These are phyloP conservation scores for Herpotrichia juniperi DNA, from an alignment of 2,329 filamentous ascomycete genomes.

Conservation along the genomic window DNA sequence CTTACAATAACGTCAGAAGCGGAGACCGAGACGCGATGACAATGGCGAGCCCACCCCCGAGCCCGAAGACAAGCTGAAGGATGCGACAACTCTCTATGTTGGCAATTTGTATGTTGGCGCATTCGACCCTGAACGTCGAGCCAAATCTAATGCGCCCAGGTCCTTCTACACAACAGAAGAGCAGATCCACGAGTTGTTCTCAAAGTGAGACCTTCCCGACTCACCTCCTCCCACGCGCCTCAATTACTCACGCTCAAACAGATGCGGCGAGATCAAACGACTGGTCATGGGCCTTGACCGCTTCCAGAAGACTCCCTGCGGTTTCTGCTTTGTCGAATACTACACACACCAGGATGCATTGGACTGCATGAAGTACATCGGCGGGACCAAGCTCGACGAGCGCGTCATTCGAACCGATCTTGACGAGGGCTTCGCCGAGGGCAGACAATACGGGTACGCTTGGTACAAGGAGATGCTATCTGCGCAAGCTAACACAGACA, in stretches of 20 bases:
- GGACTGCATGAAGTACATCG: constrained; percentile 98
- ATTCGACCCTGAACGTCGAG: constrained; percentile 3
- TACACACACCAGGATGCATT: constrained; percentile 97
- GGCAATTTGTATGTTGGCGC: constrained; percentile 76
- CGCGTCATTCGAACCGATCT: constrained; percentile 94
- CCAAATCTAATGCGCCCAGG: constrained; percentile 51
- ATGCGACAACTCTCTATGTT: constrained; percentile 95
- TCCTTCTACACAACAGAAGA: constrained; percentile 99
- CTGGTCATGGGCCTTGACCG: constrained; percentile 97
- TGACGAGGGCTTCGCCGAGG: constrained; percentile 94
- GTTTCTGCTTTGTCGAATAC: constrained; percentile 99
- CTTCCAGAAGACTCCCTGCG: constrained; percentile 96
- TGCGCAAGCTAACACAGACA: constrained; percentile 18
- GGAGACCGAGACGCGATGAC: constrained; percentile 69
- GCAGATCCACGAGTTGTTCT: constrained; percentile 96
- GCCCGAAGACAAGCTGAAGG: constrained; percentile 77
- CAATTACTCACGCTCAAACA: constrained; percentile 28
- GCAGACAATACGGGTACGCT: constrained; percentile 82
- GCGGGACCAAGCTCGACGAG: constrained; percentile 97
- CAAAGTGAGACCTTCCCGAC: constrained; percentile 63
- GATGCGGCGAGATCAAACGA: constrained; percentile 94
- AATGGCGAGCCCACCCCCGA: constrained; percentile 61
- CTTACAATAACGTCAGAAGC: constrained; percentile 61
- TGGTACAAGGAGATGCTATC: background rate
- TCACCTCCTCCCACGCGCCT: constrained; percentile 8